Evolutionary conservation across 2,329 filamentous ascomycete genomes (phyloP), one percentile per base, ranked within the genome.

Genomic region (Phialemoniopsis sp.): DNA sequence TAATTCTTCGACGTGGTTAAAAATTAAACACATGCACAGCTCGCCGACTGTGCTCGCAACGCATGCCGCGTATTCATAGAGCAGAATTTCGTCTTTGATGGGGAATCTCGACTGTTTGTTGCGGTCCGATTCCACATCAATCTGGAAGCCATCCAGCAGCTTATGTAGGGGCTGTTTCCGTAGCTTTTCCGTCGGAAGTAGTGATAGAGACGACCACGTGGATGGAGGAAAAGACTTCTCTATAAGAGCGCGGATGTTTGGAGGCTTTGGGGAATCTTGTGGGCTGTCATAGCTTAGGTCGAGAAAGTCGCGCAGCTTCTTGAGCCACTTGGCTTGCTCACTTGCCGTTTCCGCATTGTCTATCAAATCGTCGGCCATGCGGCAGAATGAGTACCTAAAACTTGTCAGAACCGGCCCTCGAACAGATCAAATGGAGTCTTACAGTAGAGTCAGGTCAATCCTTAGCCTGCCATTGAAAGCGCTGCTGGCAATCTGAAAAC

Each of bases 21-120:
- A 80, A 12, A 84, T 81, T 3, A 88, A 67, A 52, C 83, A 72
- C 8, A 87, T 66, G 47, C 82, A 84, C 28, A 85, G 68, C 45
- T 84, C 73, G 10, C 82, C 85, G 3, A 89, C 81, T 0, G 84
- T 87, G 8, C 84, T 82, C 4, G 85, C 85, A 7, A 89, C 85
- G 4, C 76, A 71, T n/a, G 73, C 68, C 1, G 78, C 75, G 50
- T 89, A 89, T 0, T 68, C 48, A 40, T 81, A 70, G 1, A 89
- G 63, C 38, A 83, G 78, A 1, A 60, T 46, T 31, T 81, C 78
- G 2, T 68, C 69, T 28, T 62, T 53, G 14, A 89, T 87, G 0
- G 83, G 82, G 26, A 69, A 78, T 14, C n/a, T 38, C 19, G 5
- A 18, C 12, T 19, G 15, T 3, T 38, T 37, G 1, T 31, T 39